These are phyloP conservation scores for Meira miltonrushii DNA, from an alignment of 1,284 basidiomycete species.

Conservation along the genomic window DNA sequence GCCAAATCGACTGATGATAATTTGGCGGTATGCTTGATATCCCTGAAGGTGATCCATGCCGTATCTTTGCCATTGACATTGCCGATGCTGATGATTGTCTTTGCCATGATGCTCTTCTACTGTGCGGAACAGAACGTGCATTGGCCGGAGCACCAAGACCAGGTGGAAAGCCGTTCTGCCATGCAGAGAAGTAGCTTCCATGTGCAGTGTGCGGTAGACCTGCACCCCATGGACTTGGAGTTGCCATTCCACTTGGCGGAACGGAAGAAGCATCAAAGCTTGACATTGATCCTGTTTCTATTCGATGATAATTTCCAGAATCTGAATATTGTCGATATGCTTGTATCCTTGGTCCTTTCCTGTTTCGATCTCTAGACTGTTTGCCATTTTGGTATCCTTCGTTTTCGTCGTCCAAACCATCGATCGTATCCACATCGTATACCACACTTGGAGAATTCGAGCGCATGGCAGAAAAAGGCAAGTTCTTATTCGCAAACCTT, in stretches of 20 bases:
- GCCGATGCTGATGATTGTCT: constrained; percentile 5
- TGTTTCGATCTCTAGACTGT: background rate
- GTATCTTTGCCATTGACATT: background rate
- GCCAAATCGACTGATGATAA: background rate
- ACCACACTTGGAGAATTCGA: too few relatives aligned
- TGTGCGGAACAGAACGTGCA: constrained; percentile 1
- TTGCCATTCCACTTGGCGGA: background rate
- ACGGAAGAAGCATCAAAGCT: constrained; percentile 3
- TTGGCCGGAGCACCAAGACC: background rate
- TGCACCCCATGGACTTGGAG: constrained; percentile 2
- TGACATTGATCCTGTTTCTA: constrained; percentile 7
- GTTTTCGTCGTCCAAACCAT: background rate
- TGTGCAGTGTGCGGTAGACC: background rate
- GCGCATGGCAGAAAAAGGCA: constrained; percentile 1
- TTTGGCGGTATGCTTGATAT: too few relatives aligned
- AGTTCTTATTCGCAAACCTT: constrained; percentile 12
- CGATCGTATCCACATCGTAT: too few relatives aligned
- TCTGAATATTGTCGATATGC: constrained; percentile 14
- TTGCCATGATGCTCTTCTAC: background rate
- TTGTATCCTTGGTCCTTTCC: constrained; percentile 2
- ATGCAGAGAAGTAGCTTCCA: constrained; percentile 5
- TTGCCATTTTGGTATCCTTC: background rate
- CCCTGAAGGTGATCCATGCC: background rate
- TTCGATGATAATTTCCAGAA: constrained; percentile 8
- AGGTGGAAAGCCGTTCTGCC: background rate